These are phyloP conservation scores for Diaporthe capsici DNA, from an alignment of 2,329 filamentous ascomycete genomes.

Conservation along the genomic window DNA sequence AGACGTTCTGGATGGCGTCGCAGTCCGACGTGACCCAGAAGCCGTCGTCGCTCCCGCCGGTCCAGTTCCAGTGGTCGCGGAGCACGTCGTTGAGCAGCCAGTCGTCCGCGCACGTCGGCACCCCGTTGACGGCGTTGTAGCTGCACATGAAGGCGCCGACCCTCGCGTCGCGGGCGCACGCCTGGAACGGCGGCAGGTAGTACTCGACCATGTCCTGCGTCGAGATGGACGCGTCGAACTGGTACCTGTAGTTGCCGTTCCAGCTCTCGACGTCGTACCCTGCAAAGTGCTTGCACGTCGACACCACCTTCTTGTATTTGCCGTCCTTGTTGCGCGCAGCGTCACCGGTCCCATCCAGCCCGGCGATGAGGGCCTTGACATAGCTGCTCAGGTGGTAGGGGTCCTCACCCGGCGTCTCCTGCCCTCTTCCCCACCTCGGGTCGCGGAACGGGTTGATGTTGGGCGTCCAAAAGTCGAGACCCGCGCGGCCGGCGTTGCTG, in stretches of 20 bases:
- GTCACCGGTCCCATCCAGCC: slow-evolving; percentile 45
- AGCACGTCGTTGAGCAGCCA: slow-evolving; percentile 74
- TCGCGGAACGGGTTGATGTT: slow-evolving; percentile 78
- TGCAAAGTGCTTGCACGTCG: slow-evolving; percentile 73
- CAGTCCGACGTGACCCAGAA: slow-evolving; percentile 75
- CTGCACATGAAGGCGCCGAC: slow-evolving; percentile 73
- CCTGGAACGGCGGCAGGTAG: slow-evolving; percentile 75
- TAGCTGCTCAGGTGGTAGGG: slow-evolving; percentile 46
- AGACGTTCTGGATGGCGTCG: slow-evolving; percentile 73
- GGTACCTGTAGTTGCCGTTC: slow-evolving; percentile 45
- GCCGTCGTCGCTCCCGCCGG: slow-evolving; percentile 42
- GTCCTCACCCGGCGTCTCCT: slow-evolving; percentile 65
- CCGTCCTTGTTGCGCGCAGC: slow-evolving; percentile 9
- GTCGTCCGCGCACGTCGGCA: slow-evolving; percentile 72
- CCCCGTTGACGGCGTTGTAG: slow-evolving; percentile 76
- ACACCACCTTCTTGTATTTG: slow-evolving; percentile 56
- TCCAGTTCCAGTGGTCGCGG: slow-evolving; percentile 75
- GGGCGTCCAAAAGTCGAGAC: slow-evolving; percentile 74
- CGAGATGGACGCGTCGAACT: slow-evolving; percentile 49
- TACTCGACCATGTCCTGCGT: slow-evolving; percentile 77
- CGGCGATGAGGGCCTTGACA: slow-evolving; percentile 45
- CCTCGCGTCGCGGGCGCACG: slow-evolving; percentile 70
- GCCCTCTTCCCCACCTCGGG: slow-evolving; percentile 73
- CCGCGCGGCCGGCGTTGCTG: slow-evolving; percentile 69
- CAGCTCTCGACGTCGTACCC: slow-evolving; percentile 67